A percentile compares a stretch with the other conserved stretches of the same genome.
phyloP scores from a whole-genome alignment of 306 rosid species.

The Corylus heterophylla region DNA sequence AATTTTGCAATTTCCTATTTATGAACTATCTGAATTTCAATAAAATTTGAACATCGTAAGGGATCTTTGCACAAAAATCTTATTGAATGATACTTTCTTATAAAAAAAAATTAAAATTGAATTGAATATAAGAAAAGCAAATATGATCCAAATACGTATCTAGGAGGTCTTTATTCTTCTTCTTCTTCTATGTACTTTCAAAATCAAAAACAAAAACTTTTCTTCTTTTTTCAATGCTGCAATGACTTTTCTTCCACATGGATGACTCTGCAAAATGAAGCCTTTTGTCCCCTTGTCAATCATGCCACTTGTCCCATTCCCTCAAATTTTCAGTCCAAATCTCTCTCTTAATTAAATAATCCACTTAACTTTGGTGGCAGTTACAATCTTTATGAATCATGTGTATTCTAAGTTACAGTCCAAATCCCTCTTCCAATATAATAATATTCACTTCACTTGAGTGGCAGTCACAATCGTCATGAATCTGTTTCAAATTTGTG shows the following conservation, averaged over 20 bases:
- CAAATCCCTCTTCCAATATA: neutral
- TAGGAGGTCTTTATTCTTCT: too few relatives aligned
- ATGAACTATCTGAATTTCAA: too few relatives aligned
- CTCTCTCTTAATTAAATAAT: neutral
- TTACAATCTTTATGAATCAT: neutral
- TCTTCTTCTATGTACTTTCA: neutral
- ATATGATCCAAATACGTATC: too few relatives aligned
- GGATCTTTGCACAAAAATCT: too few relatives aligned
- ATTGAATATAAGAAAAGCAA: too few relatives aligned
- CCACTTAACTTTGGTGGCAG: neutral
- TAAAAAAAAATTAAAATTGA: too few relatives aligned
- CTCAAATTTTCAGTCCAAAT: neutral
- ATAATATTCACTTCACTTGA: neutral
- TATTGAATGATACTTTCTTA: too few relatives aligned
- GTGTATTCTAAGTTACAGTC: neutral
- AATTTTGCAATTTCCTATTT: too few relatives aligned
- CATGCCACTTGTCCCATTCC: neutral
- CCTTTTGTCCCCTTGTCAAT: constrained; percentile 11
- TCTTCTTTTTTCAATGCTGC: neutral
- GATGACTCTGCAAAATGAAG: neutral
- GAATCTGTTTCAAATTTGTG: neutral
- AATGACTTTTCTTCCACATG: neutral
- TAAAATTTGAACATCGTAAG: too few relatives aligned
- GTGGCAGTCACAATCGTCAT: neutral
- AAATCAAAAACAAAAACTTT: neutral